Evolutionary conservation across 2,329 filamentous ascomycete species (phyloP).

Genomic region (Stachybotrys chartarum): DNA sequence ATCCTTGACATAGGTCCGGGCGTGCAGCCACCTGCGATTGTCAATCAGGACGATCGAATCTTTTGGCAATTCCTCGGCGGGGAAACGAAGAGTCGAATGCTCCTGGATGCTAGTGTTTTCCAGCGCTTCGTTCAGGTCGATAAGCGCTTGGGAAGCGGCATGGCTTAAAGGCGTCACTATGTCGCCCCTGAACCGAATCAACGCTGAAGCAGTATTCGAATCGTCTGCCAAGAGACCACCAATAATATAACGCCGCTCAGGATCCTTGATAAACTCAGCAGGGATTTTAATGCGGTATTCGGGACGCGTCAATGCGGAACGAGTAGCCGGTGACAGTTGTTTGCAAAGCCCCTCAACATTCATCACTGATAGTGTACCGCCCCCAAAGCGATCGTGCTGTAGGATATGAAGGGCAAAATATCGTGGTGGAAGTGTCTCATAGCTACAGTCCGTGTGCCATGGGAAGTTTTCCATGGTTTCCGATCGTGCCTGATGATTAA

Average conservation of each 20-base stretch:
- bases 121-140: conserved; percentile 14
- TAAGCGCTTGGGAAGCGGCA: conserved; percentile 13
- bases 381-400: conserved; percentile 29
- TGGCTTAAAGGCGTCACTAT: conserved; percentile 19
- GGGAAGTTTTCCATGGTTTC: conserved; percentile 35
- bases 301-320: conserved; percentile 11
- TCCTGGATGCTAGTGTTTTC: conserved; percentile 5
- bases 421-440: conserved; percentile 26
- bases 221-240: conserved; percentile 13
- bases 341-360: conserved; percentile 19
- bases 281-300: conserved; percentile 25
- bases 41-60: conserved; percentile 23
- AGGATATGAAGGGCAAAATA: conserved; percentile 35
- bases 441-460: conserved; percentile 38
- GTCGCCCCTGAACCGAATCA: conserved; percentile 23
- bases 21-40: conserved; percentile 27
- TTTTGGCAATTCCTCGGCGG: conserved; percentile 15
- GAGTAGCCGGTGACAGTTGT: conserved; percentile 15
- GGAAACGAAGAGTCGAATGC: conserved; percentile 15
- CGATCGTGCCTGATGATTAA: conserved; percentile 25
- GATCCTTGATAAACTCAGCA: conserved; percentile 25
- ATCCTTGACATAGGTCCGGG: conserved; percentile 22
- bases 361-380: conserved; percentile 31
- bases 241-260: conserved; percentile 7
- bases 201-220: neutral